Evolutionary conservation across 768 basidiomycete genomes (phyloP), one percentile per base, ranked within the genome.

Genomic region (Udeniomyces megalosporus): DNA sequence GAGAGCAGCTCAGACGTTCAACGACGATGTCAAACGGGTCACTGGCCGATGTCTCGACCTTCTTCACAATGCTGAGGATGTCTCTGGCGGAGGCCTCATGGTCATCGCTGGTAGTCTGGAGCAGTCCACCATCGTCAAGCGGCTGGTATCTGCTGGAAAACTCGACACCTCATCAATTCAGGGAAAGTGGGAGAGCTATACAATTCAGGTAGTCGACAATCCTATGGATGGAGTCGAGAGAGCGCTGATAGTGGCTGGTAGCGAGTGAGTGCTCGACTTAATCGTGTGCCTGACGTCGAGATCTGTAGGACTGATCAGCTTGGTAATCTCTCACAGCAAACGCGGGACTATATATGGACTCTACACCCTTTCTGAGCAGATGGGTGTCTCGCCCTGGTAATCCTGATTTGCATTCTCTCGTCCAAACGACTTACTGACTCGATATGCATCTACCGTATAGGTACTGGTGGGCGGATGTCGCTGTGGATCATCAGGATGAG

Each of bases 381-480:
- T 84, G 69, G 83, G 83, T 68, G 81, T 73, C 35, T 71, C 70
- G 0, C 72, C 72, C 5, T 73, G 71, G 69, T n/a, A n/a, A n/a
- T n/a, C n/a, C n/a, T n/a, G n/a, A n/a, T n/a, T n/a, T n/a, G n/a
- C n/a, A n/a, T n/a, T n/a, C n/a, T n/a, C n/a, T n/a, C n/a, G n/a
- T n/a, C n/a, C n/a, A n/a, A n/a, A n/a, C n/a, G n/a, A n/a, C n/a
- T n/a, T n/a, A n/a, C n/a, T n/a, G n/a, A n/a, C n/a, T n/a, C n/a
- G n/a, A n/a, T n/a, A n/a, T n/a, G n/a, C n/a, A n/a, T n/a, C n/a
- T n/a, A n/a, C n/a, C n/a, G n/a, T n/a, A n/a, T n/a, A n/a, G n/a
- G n/a, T 72, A 64, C 58, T 83, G 80, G 81, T 86, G 84, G 84
- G 82, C 84, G n/a, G 84, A 86, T 70, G 84, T 84, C n/a, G 82